Percentiles rank a stretch among this genome's conserved stretches.
Evolutionary conservation across 2,329 filamentous ascomycete genomes (phyloP).

Genomic region (Aaosphaeria pasadenensis): DNA sequence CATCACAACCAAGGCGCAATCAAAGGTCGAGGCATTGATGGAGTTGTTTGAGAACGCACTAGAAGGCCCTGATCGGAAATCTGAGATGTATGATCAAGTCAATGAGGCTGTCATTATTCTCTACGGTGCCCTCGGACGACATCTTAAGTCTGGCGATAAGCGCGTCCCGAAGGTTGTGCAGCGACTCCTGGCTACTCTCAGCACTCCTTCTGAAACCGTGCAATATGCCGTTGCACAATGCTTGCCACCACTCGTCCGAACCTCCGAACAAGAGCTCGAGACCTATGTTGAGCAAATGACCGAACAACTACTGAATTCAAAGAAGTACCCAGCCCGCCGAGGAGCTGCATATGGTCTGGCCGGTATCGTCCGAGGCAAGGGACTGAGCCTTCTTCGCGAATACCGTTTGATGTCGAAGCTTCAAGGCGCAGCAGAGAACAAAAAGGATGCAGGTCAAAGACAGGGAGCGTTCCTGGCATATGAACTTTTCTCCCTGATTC

Average conservation of each 20-base stretch:
- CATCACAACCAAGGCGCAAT: conserved; percentile 77
- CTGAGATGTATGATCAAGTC: conserved; percentile 78
- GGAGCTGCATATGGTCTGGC: conserved; percentile 94
- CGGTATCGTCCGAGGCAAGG: conserved; percentile 84
- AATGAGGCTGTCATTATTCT: conserved; percentile 98
- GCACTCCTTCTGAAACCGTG: conserved; percentile 92
- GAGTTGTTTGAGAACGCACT: conserved; percentile 83
- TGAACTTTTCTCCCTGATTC: conserved; percentile 81
- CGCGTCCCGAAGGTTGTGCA: conserved; percentile 87
- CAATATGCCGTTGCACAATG: conserved; percentile 96
- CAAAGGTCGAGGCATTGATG: conserved; percentile 87
- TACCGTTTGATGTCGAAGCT: conserved; percentile 82
- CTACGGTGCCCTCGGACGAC: conserved; percentile 88
- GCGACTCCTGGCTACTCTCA: conserved; percentile 79
- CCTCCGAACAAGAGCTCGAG: conserved; percentile 72
- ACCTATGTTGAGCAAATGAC: conserved; percentile 79
- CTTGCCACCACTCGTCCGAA: conserved; percentile 82
- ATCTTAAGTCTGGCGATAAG: conserved; percentile 78
- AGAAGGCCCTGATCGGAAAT: conserved; percentile 80
- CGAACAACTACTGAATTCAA: conserved; percentile 78
- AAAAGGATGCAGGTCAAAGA: conserved; percentile 84
- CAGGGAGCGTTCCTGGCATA: conserved; percentile 88
- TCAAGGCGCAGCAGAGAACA: conserved; percentile 83
- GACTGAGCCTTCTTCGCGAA: conserved; percentile 76
- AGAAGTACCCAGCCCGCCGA: conserved; percentile 88